Conservation (phyloP, 2,329 filamentous ascomycete species). For the Aspergillus aculeatinus region DNA sequence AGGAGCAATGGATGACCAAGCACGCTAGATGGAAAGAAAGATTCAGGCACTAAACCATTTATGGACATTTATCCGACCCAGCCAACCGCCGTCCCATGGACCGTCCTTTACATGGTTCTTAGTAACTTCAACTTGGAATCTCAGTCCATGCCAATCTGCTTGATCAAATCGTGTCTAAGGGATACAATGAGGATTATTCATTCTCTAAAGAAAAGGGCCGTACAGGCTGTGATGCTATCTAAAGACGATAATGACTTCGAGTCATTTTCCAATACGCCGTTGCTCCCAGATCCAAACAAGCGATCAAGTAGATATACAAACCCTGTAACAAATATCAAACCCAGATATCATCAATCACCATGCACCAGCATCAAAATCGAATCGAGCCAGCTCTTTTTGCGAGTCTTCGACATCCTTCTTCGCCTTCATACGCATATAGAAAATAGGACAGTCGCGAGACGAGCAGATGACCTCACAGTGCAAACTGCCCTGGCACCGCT, state of each 20-base stretch:
- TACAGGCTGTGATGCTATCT: neutral
- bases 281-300: neutral
- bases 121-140: no score
- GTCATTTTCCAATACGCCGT: conserved; percentile 12
- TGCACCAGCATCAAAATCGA: conserved; percentile 80
- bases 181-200: neutral
- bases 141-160: no score
- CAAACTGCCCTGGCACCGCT: conserved; percentile 95
- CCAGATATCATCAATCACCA: conserved; percentile 46
- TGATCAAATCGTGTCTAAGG: no score
- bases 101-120: no score
- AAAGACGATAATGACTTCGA: conserved; percentile 6
- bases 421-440: conserved; percentile 99
- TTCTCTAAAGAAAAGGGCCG: neutral
- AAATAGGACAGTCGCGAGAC: conserved; percentile 95
- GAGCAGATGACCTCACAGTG: conserved; percentile 98
- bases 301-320: conserved; percentile 19
- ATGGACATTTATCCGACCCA: neutral
- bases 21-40: neutral
- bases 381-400: conserved; percentile 83
- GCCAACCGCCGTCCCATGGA: neutral
- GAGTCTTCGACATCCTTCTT: conserved; percentile 98
- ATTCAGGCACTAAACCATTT: neutral
- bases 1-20: neutral
- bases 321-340: conserved; percentile 4